phyloP scores from a whole-genome alignment of 2,329 filamentous ascomycete genomes.

The Calonectria ilicicola region DNA sequence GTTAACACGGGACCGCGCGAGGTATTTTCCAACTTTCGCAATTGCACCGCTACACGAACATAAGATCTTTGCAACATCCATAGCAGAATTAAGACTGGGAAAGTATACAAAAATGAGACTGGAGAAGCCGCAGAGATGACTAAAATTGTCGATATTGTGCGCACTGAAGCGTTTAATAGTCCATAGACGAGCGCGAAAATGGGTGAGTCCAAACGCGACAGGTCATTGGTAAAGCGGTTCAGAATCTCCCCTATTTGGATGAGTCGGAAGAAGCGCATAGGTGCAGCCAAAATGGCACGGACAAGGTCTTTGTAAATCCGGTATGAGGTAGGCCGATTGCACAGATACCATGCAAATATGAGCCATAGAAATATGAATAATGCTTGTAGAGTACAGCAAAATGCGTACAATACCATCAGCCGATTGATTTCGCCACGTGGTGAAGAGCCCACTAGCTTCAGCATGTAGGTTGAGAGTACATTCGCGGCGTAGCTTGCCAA shows the following conservation, averaged over 20 bases:
- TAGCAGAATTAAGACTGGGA: not conserved
- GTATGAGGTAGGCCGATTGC: not conserved
- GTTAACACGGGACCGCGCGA: not conserved
- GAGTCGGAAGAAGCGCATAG: not conserved
- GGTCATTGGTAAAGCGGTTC: not conserved
- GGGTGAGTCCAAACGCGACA: not conserved
- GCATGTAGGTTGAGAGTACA: too few species aligned
- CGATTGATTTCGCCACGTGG: too few species aligned
- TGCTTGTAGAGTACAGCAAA: too few species aligned
- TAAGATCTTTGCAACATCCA: not conserved
- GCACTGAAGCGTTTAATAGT: not conserved
- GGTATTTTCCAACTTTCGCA: not conserved
- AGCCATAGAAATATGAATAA: too few species aligned
- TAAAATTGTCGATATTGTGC: not conserved
- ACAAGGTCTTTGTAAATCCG: not conserved
- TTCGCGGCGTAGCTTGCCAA: too few species aligned
- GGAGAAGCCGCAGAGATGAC: not conserved
- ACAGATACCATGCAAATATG: too few species aligned
- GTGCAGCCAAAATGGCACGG: not conserved
- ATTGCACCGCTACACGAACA: not conserved
- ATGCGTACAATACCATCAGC: too few species aligned
- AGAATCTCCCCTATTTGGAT: not conserved
- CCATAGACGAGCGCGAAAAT: not conserved
- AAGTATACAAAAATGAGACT: not conserved
- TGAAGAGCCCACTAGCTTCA: too few species aligned